phyloP scores from a whole-genome alignment of 2,329 filamentous ascomycete genomes.

The Fusarium compactum region DNA sequence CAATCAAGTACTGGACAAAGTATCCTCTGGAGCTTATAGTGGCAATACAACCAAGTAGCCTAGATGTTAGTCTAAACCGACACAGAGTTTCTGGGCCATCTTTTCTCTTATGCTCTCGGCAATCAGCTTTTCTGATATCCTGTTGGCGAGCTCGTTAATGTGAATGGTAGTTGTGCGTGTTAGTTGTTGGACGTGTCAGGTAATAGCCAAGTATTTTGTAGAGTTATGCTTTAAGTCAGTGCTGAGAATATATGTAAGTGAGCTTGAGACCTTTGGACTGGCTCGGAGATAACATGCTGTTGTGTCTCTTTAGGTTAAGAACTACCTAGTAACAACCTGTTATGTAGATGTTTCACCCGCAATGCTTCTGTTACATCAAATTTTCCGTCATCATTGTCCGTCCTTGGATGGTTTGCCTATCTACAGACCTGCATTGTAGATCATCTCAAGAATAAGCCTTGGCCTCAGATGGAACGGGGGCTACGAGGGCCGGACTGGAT shows the following conservation, averaged over 20 bases:
- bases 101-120: neutral
- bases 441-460: neutral
- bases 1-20: no score
- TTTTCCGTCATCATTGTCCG: neutral
- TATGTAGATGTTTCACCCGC: neutral
- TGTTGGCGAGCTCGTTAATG: no score
- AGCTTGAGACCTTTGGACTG: neutral
- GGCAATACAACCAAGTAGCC: neutral
- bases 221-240: neutral
- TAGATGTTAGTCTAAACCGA: neutral
- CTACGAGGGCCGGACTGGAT: neutral
- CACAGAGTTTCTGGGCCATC: neutral
- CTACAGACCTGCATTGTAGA: neutral
- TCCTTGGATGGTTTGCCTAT: neutral
- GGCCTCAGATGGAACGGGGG: neutral
- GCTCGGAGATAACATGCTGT: neutral
- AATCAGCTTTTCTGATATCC: neutral
- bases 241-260: neutral
- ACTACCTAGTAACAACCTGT: neutral
- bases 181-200: neutral
- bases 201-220: neutral
- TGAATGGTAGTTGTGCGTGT: neutral
- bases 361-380: neutral
- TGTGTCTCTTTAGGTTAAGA: neutral
- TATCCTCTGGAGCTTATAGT: neutral